Evolutionary conservation across 2,329 filamentous ascomycete genomes (phyloP).

Genomic region (Scedosporium minutisporum): DNA sequence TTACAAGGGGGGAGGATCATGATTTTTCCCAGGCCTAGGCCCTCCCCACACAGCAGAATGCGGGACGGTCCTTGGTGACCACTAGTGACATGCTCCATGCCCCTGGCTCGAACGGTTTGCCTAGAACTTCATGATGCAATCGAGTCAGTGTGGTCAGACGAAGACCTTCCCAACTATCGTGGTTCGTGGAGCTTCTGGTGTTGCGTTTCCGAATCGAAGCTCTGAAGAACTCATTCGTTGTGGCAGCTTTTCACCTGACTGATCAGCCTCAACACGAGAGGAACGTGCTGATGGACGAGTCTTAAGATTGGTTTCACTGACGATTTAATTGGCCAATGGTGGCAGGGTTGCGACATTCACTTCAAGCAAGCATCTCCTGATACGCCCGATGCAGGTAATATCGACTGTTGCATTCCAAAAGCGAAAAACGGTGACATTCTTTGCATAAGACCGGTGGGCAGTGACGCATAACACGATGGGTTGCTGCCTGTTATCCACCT

Average conservation of each 20-base stretch:
- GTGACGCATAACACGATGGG: too few relatives aligned
- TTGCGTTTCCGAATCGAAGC: not conserved
- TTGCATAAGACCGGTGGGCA: too few relatives aligned
- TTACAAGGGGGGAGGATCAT: too few relatives aligned
- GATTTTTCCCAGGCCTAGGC: too few relatives aligned
- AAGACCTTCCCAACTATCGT: not conserved
- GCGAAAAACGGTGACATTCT: too few relatives aligned
- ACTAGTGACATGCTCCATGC: not conserved
- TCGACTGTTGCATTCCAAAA: not conserved
- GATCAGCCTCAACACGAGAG: too few relatives aligned
- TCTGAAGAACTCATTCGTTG: not conserved
- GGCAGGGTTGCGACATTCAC: not conserved
- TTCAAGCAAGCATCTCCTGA: not conserved
- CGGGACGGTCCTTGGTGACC: too few relatives aligned
- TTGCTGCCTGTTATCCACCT: too few relatives aligned
- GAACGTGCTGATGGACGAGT: too few relatives aligned
- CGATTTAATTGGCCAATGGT: not conserved
- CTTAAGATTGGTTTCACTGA: not conserved
- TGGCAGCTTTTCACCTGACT: too few relatives aligned
- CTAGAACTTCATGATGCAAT: not conserved
- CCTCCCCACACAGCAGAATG: too few relatives aligned
- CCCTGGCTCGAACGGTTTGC: not conserved
- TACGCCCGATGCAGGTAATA: not conserved
- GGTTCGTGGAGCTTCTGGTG: not conserved
- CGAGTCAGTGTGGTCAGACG: not conserved